A percentile compares a stretch with the other conserved stretches of the same genome.
These are phyloP conservation scores for Tephrocybe sp. DNA, from an alignment of 768 basidiomycete species.

Conservation along the genomic window DNA sequence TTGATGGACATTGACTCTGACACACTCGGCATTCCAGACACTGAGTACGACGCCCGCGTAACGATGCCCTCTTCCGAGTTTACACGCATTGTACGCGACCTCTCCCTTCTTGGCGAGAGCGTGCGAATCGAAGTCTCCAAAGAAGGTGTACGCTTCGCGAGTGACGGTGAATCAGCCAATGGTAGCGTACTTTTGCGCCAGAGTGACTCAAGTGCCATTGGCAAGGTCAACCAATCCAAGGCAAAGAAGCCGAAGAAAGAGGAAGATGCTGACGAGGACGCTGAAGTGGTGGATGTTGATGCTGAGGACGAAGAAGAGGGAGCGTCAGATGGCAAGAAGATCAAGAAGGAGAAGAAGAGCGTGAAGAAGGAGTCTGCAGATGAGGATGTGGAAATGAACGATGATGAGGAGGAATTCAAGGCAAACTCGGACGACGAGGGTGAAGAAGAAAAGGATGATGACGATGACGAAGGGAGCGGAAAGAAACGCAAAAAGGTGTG, in stretches of 20 bases:
- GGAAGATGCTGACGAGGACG: conserved; percentile 44
- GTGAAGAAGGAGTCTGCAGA: conserved; percentile 46
- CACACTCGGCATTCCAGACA: conserved; percentile 93
- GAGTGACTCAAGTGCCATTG: conserved; percentile 52
- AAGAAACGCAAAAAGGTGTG: conserved; percentile 75
- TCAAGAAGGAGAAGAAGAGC: conserved; percentile 44
- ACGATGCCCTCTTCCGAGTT: conserved; percentile 88
- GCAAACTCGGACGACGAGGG: conserved; percentile 54
- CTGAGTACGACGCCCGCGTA: conserved; percentile 93
- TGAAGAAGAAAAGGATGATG: conserved; percentile 54
- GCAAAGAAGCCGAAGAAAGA: conserved; percentile 34
- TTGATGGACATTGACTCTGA: conserved; percentile 99
- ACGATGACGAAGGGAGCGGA: conserved; percentile 47
- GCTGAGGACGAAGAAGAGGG: conserved; percentile 49
- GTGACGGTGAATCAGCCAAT: conserved; percentile 94
- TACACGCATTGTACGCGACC: conserved; percentile 88
- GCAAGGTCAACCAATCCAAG: conserved; percentile 40
- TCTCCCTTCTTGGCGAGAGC: conserved; percentile 86
- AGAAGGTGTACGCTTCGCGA: conserved; percentile 90
- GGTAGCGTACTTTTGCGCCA: conserved; percentile 85
- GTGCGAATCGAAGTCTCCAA: conserved; percentile 96
- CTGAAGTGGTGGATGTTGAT: conserved; percentile 47
- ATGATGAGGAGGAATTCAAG: conserved; percentile 49
- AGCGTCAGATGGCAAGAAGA: conserved; percentile 46
- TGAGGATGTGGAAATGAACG: conserved; percentile 48